Conservation (phyloP, 2,329 filamentous ascomycete genomes). For the Colletotrichum sublineola region DNA sequence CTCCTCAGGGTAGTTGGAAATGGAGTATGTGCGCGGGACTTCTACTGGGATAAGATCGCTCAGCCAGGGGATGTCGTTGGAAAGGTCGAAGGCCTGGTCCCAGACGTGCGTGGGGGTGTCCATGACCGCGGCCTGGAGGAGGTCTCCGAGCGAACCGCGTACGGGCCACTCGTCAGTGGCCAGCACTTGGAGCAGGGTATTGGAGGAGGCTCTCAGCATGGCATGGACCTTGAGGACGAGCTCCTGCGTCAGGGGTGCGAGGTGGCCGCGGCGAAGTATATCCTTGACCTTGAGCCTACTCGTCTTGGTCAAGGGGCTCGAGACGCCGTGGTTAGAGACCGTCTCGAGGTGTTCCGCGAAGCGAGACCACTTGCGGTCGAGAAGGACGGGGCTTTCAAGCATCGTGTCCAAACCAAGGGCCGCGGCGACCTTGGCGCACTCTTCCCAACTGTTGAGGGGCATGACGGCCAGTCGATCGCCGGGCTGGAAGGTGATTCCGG, state of each 20-base stretch:
- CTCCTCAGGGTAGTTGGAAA: slow-evolving; percentile 64
- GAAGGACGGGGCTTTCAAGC: slow-evolving; percentile 49
- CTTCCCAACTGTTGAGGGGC: slow-evolving; percentile 67
- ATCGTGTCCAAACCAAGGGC: slow-evolving; percentile 63
- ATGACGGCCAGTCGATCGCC: slow-evolving; percentile 67
- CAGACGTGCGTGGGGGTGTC: slow-evolving; percentile 64
- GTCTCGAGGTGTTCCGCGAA: slow-evolving; percentile 60
- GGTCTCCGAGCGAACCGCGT: slow-evolving; percentile 62
- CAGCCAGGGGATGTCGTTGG: slow-evolving; percentile 59
- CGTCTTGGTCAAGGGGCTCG: too few species aligned
- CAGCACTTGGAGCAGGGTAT: slow-evolving; percentile 61
- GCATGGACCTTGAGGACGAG: slow-evolving; percentile 63
- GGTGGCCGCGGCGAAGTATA: slow-evolving; percentile 64
- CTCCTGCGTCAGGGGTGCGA: slow-evolving; percentile 65
- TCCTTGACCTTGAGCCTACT: slow-evolving; percentile 47
- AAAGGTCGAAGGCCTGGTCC: slow-evolving; percentile 63
- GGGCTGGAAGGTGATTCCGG: slow-evolving; percentile 65
- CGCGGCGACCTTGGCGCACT: slow-evolving; percentile 66
- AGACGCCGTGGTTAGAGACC: slow-evolving; percentile 36
- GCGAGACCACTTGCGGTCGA: slow-evolving; percentile 57
- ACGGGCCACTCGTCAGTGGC: slow-evolving; percentile 66
- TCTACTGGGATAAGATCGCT: slow-evolving; percentile 61
- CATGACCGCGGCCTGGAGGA: slow-evolving; percentile 61
- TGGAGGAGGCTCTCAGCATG: slow-evolving; percentile 63
- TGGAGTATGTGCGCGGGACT: slow-evolving; percentile 66